Conservation (phyloP, 768 basidiomycete genomes). For the Leucocoprinus birnbaumii region DNA sequence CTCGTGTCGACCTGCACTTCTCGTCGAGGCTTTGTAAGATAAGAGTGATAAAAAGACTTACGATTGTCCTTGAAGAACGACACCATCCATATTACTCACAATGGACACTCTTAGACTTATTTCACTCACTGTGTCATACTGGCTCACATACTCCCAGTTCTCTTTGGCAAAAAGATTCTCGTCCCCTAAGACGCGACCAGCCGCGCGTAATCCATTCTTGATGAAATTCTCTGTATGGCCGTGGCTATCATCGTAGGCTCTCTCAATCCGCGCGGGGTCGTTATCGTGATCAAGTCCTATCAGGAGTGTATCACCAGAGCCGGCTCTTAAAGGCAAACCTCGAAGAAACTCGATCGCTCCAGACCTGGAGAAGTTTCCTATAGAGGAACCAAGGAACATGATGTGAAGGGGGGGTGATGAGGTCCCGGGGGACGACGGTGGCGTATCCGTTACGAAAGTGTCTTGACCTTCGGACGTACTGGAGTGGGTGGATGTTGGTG, state of each 20-base stretch:
- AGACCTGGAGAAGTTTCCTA: slow-evolving; percentile 84
- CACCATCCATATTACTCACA: not conserved
- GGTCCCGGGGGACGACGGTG: slow-evolving; percentile 46
- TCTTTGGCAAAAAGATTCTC: slow-evolving; percentile 57
- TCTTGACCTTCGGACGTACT: slow-evolving; percentile 19
- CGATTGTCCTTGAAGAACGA: slow-evolving; percentile 23
- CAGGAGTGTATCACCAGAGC: slow-evolving; percentile 77
- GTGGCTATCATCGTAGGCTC: slow-evolving; percentile 81
- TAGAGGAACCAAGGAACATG: slow-evolving; percentile 87
- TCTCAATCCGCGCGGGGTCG: slow-evolving; percentile 64
- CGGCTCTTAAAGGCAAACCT: slow-evolving; percentile 72
- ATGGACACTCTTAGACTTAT: not conserved
- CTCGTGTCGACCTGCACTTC: slow-evolving; percentile 70
- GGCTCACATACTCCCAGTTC: slow-evolving; percentile 79
- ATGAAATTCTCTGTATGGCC: slow-evolving; percentile 77
- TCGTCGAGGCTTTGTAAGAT: not conserved
- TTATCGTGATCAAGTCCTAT: slow-evolving; percentile 91
- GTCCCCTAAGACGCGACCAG: slow-evolving; percentile 66
- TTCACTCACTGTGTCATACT: slow-evolving; percentile 41
- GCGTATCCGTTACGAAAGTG: slow-evolving; percentile 17
- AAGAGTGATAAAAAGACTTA: slow-evolving; percentile 11
- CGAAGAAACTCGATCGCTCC: slow-evolving; percentile 73
- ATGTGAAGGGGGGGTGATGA: slow-evolving; percentile 64
- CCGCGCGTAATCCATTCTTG: slow-evolving; percentile 78
- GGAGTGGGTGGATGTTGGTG: slow-evolving; percentile 24